Evolutionary conservation across 306 rosid genomes (phyloP).

Genomic region (Cicer chorassanicum): DNA sequence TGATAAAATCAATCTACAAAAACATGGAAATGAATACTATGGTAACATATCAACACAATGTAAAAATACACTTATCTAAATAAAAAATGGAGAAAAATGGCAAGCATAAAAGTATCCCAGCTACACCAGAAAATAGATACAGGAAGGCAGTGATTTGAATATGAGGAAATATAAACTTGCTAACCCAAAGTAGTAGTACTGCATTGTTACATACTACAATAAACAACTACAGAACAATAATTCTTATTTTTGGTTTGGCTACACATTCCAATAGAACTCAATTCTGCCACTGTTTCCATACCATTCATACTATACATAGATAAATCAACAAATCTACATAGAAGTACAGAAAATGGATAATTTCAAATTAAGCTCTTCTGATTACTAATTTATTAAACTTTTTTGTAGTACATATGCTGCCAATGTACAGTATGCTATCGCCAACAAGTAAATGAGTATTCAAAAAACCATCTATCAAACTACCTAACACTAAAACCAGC

Average conservation of each 20-base stretch:
- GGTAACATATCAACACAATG: constrained; percentile 33
- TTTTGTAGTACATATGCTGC: not conserved
- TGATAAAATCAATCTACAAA: constrained; percentile 75
- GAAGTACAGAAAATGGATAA: constrained; percentile 32
- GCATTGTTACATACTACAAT: constrained; percentile 20
- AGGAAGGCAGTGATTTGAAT: constrained; percentile 19
- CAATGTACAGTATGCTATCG: constrained; percentile 12
- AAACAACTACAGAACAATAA: constrained; percentile 16
- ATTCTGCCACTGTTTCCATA: constrained; percentile 19
- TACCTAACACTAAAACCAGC: constrained; percentile 3
- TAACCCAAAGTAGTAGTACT: constrained; percentile 16
- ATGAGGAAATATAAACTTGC: constrained; percentile 27
- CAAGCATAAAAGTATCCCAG: constrained; percentile 32
- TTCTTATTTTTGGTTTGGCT: constrained; percentile 29
- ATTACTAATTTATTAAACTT: constrained; percentile 18
- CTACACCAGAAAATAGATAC: constrained; percentile 6
- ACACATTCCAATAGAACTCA: constrained; percentile 9
- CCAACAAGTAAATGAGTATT: constrained; percentile 24
- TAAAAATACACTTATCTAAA: constrained; percentile 16
- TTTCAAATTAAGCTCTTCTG: not conserved
- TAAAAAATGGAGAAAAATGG: constrained; percentile 35
- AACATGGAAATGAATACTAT: constrained; percentile 38
- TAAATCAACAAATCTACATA: constrained; percentile 21
- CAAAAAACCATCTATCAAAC: constrained; percentile 32
- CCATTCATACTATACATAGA: constrained; percentile 21